Conservation (phyloP, 192 early-diverging fungal genomes). For the Neocallimastix lanati region DNA sequence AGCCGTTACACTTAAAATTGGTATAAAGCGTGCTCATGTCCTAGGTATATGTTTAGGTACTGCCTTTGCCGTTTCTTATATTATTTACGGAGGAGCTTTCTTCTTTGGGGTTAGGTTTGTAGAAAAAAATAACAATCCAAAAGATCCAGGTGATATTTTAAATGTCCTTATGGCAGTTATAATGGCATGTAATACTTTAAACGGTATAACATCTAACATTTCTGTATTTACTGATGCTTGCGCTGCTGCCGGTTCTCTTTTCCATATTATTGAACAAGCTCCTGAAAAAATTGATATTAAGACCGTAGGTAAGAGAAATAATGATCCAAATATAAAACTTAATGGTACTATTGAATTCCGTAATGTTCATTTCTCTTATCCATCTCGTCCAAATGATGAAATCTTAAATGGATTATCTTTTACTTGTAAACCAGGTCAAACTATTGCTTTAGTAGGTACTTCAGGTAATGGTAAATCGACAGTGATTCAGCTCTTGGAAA, state of each 20-base stretch:
- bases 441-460: background rate
- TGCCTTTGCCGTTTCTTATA: background rate
- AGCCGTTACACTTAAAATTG: background rate
- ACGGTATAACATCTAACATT: background rate
- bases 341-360: constrained; percentile 8
- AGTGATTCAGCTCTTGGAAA: constrained; percentile 47
- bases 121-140: background rate
- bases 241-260: background rate
- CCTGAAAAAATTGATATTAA: background rate
- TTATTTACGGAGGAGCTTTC: background rate
- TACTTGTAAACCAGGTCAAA: background rate
- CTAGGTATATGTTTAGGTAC: background rate
- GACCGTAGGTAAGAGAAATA: background rate
- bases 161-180: background rate
- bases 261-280: background rate
- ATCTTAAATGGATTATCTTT: background rate
- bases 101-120: background rate
- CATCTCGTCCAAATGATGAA: background rate
- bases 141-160: background rate
- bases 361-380: constrained; percentile 21
- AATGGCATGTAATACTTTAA: background rate
- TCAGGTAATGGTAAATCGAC: constrained; percentile 36
- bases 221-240: background rate
- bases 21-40: background rate
- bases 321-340: constrained; percentile 2